A percentile compares a stretch with the other conserved stretches of the same genome.
Evolutionary conservation across 2,329 filamentous ascomycete genomes (phyloP).

Genomic region (Trichoderma asperellum): DNA sequence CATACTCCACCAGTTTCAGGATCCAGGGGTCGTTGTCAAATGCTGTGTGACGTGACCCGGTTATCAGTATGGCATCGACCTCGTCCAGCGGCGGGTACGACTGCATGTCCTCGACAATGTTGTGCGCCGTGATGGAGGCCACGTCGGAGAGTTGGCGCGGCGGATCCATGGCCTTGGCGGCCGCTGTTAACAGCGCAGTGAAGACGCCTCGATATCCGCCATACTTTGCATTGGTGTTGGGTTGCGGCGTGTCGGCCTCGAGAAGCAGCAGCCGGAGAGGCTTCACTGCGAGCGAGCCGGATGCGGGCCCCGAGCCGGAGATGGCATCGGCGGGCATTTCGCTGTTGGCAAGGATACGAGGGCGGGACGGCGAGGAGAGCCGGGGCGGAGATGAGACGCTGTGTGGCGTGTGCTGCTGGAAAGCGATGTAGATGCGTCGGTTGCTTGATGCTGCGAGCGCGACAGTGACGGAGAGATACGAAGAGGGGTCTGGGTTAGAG

Average conservation of each 20-base stretch:
- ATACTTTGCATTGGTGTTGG: slow-evolving; percentile 65
- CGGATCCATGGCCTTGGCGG: slow-evolving; percentile 52
- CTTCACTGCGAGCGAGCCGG: slow-evolving; percentile 33
- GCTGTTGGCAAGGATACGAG: neutral
- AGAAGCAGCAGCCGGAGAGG: slow-evolving; percentile 81
- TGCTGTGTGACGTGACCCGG: slow-evolving; percentile 66
- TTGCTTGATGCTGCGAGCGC: neutral
- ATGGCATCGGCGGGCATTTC: slow-evolving; percentile 24
- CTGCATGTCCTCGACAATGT: slow-evolving; percentile 68
- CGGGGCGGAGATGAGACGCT: slow-evolving; percentile 2
- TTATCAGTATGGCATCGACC: slow-evolving; percentile 82
- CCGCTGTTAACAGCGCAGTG: slow-evolving; percentile 59
- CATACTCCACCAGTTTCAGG: slow-evolving; percentile 46
- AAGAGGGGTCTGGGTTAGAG: neutral
- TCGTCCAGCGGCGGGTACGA: slow-evolving; percentile 73
- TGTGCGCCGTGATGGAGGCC: slow-evolving; percentile 66
- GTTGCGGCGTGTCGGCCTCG: slow-evolving; percentile 80
- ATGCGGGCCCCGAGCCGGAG: slow-evolving; percentile 25
- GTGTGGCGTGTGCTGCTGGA: slow-evolving; percentile 4
- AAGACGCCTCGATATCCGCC: slow-evolving; percentile 75
- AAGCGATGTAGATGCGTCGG: slow-evolving; percentile 16
- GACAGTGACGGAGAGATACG: neutral
- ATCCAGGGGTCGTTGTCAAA: slow-evolving; percentile 52
- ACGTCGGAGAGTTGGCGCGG: slow-evolving; percentile 48
- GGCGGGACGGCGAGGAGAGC: slow-evolving; percentile 6